Base-by-base conservation (phyloP, 106 monocot species). In the Dendrobium officinale region DNA sequence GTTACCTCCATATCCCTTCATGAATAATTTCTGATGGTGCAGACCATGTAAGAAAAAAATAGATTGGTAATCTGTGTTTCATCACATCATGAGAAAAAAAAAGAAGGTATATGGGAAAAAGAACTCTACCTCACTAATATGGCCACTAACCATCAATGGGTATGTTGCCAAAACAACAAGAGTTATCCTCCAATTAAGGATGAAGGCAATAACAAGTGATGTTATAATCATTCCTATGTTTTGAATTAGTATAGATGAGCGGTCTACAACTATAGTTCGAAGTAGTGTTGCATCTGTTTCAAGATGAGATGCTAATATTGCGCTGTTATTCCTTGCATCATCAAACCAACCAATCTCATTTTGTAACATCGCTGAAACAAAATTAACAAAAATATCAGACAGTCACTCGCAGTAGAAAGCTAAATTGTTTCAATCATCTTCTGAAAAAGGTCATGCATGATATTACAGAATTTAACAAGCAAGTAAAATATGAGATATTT, bases 281-380 rank as follows among this genome's bases (percentile, higher is more conserved):
- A 95, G 85, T 0, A 98, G 84, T 4, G 92, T 95, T 7, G 98
- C 98, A 79, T 98, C 94, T 0, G 90, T 80, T 79, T 98, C 98
- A 6, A 98, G 92, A 45, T 90, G 92, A 78, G 98, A 91, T 41
- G 94, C 82, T 75, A 98, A 55, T 66, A 91, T 91, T 16, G 94
- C 83, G 67, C 98, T 98, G 31, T 84, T 84, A 37, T 98, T 87
- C 56, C 59, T 87, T 20, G 82, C 67, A 6, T 94, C 89, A 75
- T 98, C 98, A 41, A 98, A 98, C 89, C 89, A 95, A 3, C 92
- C 98, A 11, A 98, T 91, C 85, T 98, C 98, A 47, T 98, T 98
- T 75, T 81, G 83, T 81, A 98, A 67, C 19, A 98, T 95, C 6
- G 89, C 94, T 92, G 83, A 18, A 75, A 82, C 64, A 43, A 74